Evolutionary conservation across 1,139 yeast genomes (phyloP).

Genomic region (Debaryomyces udenii): DNA sequence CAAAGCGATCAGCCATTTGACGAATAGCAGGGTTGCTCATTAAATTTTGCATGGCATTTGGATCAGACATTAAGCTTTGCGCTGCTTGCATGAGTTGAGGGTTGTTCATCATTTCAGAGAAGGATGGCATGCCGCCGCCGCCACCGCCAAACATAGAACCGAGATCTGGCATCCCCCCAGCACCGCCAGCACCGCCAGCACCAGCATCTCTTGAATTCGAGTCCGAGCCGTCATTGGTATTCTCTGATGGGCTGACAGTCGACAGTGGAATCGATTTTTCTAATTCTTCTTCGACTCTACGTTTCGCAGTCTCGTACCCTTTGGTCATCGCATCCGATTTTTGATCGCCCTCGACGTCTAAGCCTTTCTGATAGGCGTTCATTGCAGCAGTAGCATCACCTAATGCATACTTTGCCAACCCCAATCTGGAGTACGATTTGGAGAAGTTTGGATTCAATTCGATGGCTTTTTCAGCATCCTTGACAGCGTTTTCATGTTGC

Average conservation of each 20-base stretch:
- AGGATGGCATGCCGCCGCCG: constrained; percentile 62
- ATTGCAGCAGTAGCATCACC: constrained; percentile 88
- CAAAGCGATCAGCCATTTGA: constrained; percentile 75
- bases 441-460: constrained; percentile 77
- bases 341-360: constrained; percentile 81
- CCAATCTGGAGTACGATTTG: constrained; percentile 93
- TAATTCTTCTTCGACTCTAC: constrained; percentile 75
- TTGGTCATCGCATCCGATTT: constrained; percentile 90
- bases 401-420: constrained; percentile 87
- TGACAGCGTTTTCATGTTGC: constrained; percentile 75
- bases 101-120: constrained; percentile 72
- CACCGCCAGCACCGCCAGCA: constrained; percentile 50
- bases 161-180: constrained; percentile 76
- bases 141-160: constrained; percentile 58
- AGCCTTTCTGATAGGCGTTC: constrained; percentile 87
- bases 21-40: constrained; percentile 81
- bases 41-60: constrained; percentile 72
- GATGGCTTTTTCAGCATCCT: constrained; percentile 83
- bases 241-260: constrained; percentile 27
- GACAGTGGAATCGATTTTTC: constrained; percentile 45
- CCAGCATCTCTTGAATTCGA: constrained; percentile 24
- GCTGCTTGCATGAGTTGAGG: constrained; percentile 95
- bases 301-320: constrained; percentile 92
- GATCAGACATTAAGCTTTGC: constrained; percentile 89
- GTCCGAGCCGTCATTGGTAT: constrained; percentile 17